Base-by-base conservation (phyloP, 2,329 filamentous ascomycete species). In the Trichophyton verrucosum region DNA sequence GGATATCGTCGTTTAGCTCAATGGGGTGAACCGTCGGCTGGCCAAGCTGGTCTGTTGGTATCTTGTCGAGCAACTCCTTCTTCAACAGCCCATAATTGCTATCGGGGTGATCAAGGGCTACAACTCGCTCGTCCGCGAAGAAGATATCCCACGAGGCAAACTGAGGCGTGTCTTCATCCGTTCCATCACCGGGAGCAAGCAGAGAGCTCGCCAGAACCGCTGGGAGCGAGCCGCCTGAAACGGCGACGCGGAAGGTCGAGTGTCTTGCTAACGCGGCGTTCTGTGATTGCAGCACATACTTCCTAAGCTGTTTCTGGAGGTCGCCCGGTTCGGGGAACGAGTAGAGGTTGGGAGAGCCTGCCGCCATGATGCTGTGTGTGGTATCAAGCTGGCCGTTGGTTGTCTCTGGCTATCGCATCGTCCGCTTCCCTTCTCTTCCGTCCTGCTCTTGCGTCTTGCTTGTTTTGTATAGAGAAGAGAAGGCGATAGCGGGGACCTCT, bases 81-180 rank as follows among this genome's bases (percentile, higher is more conserved):
- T 96, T 94, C 67, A 97, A 78, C 51, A 96, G 84, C 63, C 80
- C 84, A 77, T 96, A 96, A 78, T 97, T 99, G 78, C 91, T 96
- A 78, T 99, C 92, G 66, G 84, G 82, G 76, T 97, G 87, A 74
- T 94, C 86, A 67, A 96, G 86, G 22, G 94, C 88, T 59, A 97
- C 94, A 68, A 89, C 89, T 70, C 94, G 89, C 81, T 99, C 94
- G 73, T 99, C 94, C 71, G 92, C 92, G 75, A 96, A 97, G 81
- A 97, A 99, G 71, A 99, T 89, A 70, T 97, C 89, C 94, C 94
- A 99, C 74, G 89, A 90, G 72, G 81, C 79, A 76, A 95, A 96
- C 68, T 87, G 80, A 66, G 91, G 76, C 3, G 78, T 81, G 71
- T 91, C 88, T 61, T 86, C 77, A 9, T 68, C 65, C 42, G 72